Evolutionary conservation across 768 basidiomycete species (phyloP).

Genomic region (Pleurotus platypus): DNA sequence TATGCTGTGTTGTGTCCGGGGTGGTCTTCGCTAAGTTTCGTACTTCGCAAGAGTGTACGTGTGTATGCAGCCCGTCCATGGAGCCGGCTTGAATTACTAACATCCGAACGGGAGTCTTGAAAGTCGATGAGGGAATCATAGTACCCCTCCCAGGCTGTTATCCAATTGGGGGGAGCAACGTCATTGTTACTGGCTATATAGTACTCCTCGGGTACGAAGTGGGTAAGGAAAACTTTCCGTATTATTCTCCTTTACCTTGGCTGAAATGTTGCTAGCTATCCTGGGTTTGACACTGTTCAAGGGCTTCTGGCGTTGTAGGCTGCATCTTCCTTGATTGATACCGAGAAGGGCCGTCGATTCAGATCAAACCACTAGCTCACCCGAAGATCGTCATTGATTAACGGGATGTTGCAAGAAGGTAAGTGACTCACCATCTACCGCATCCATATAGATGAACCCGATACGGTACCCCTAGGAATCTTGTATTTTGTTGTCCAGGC

Average conservation of each 20-base stretch:
- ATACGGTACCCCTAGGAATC: not conserved
- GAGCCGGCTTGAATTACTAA: not conserved
- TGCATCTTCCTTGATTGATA: too few species aligned
- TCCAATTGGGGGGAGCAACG: not conserved
- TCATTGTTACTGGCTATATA: conserved; percentile 1
- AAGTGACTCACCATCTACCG: not conserved
- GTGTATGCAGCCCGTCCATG: too few species aligned
- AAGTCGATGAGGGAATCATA: not conserved
- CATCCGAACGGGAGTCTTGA: too few species aligned
- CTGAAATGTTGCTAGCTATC: not conserved
- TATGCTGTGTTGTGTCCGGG: not conserved
- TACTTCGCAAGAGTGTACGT: not conserved
- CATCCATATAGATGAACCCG: not conserved
- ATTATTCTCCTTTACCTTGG: not conserved
- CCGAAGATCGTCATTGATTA: not conserved
- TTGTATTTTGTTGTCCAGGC: not conserved
- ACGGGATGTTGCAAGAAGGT: conserved; percentile 1
- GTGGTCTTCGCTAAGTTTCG: conserved; percentile 2
- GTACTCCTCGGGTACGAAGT: not conserved
- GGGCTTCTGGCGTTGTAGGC: not conserved
- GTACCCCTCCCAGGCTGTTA: conserved; percentile 1
- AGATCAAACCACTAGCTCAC: not conserved
- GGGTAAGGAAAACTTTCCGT: not conserved
- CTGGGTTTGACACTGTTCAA: not conserved
- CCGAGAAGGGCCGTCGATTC: not conserved